A percentile compares a stretch with the other conserved stretches of the same genome.
Evolutionary conservation across 75 land plant species (phyloP).

Genomic region (Isoetes taiwanensis): DNA sequence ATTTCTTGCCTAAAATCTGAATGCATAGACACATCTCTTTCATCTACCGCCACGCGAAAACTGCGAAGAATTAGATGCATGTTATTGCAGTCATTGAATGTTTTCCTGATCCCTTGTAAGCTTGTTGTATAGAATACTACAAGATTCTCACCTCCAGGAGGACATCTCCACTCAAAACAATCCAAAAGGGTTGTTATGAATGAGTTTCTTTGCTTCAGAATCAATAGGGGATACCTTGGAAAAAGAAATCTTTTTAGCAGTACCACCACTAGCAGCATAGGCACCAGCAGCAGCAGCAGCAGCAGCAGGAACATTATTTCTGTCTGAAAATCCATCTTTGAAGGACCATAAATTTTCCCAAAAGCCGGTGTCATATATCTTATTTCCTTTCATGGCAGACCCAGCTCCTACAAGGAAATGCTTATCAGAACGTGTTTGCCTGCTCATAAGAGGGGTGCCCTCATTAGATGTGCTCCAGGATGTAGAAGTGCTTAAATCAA

Average conservation of each 20-base stretch:
- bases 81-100: conserved; percentile 82
- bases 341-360: no score
- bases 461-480: not conserved
- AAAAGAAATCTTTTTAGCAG: no score
- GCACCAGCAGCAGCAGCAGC: no score
- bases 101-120: conserved; percentile 80
- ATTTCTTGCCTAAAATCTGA: conserved; percentile 63
- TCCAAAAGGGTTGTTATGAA: conserved; percentile 9
- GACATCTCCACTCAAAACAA: conserved; percentile 40
- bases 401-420: no score
- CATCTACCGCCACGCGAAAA: conserved; percentile 32
- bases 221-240: conserved; percentile 3
- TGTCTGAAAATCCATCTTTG: no score
- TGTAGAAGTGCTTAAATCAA: not conserved
- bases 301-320: no score
- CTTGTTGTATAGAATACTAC: conserved; percentile 80
- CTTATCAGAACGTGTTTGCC: no score
- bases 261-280: no score
- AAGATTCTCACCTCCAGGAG: conserved; percentile 57
- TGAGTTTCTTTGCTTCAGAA: conserved; percentile 2
- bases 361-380: no score
- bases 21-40: conserved; percentile 91
- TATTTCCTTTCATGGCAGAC: no score
- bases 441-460: conserved; percentile 6
- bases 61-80: conserved; percentile 45